Evolutionary conservation across 2,329 filamentous ascomycete species (phyloP).

Genomic region (Biscogniauxia marginata): DNA sequence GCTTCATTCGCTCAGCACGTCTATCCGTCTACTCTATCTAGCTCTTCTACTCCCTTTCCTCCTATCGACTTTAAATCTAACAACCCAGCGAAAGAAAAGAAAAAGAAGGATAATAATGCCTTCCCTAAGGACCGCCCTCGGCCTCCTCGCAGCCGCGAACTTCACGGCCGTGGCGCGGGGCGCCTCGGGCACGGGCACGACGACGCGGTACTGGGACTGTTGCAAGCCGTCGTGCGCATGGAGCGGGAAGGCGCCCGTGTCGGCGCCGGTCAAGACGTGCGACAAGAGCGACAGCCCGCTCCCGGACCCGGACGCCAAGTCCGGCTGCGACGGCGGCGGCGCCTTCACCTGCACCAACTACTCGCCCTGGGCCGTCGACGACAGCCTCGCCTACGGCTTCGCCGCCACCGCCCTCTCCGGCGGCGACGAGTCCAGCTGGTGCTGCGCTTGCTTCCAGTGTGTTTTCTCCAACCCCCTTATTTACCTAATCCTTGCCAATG

Average conservation of each 20-base stretch:
- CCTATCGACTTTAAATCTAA: no score
- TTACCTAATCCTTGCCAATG: no score
- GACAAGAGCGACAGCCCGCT: conserved; percentile 45
- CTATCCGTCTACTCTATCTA: no score
- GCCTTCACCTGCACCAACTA: conserved; percentile 54
- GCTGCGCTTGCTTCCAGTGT: conserved; percentile 55
- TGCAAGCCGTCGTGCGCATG: conserved; percentile 57
- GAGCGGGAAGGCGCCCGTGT: conserved; percentile 45
- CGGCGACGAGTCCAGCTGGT: conserved; percentile 48
- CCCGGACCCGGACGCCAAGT: conserved; percentile 38
- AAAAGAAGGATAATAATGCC: no score
- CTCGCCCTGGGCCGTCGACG: conserved; percentile 51
- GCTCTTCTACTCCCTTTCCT: no score
- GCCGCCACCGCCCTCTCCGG: conserved; percentile 49
- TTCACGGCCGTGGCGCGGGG: conserved; percentile 9
- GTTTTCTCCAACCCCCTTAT: conserved; percentile 12
- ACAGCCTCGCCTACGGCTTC: conserved; percentile 54
- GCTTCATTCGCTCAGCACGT: no score
- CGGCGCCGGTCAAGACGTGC: conserved; percentile 43
- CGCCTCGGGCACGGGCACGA: conserved; percentile 23
- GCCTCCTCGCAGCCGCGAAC: conserved; percentile 14
- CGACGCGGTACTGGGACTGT: conserved; percentile 48
- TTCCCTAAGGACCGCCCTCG: no score
- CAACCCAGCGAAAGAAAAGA: no score
- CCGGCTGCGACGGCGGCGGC: conserved; percentile 48